Evolutionary conservation across 163 green algal species (phyloP).

Genomic region (Scenedesmus sp.): DNA sequence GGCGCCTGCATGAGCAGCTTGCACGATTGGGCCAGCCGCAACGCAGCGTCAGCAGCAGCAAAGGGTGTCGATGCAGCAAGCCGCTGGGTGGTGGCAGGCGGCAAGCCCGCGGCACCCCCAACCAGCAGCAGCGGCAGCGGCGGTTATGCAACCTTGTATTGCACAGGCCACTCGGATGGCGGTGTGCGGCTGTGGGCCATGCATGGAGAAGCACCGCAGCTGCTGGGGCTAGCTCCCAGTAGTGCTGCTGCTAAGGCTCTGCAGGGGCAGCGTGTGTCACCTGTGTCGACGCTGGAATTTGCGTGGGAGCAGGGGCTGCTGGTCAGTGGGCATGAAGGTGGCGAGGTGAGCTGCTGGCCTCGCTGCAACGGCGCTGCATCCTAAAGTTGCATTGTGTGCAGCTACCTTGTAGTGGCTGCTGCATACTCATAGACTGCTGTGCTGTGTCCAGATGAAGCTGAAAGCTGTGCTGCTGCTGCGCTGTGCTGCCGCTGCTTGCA

Average conservation of each 20-base stretch:
- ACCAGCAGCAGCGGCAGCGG: neutral
- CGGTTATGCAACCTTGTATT: slow-evolving; percentile 43
- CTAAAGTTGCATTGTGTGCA: neutral
- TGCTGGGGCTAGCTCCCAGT: slow-evolving; percentile 42
- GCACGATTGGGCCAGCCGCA: slow-evolving; percentile 21
- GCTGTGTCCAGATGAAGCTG: neutral
- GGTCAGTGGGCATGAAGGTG: slow-evolving; percentile 54
- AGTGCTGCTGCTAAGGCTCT: slow-evolving; percentile 15
- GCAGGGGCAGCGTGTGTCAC: neutral
- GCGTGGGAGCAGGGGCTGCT: slow-evolving; percentile 58
- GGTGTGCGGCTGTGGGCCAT: slow-evolving; percentile 59
- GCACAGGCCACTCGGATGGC: slow-evolving; percentile 56
- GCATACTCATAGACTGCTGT: neutral
- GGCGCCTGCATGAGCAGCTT: slow-evolving; percentile 51
- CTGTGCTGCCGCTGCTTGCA: neutral
- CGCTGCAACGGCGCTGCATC: neutral
- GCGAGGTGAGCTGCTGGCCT: slow-evolving; percentile 38
- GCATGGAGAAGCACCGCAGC: slow-evolving; percentile 32
- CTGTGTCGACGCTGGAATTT: slow-evolving; percentile 56
- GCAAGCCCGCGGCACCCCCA: neutral
- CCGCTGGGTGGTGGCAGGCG: slow-evolving; percentile 17
- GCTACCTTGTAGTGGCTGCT: neutral
- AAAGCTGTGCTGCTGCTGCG: neutral
- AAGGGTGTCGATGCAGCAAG: neutral
- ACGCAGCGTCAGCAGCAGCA: neutral